Conservation (phyloP, 108 stramenopile species). For the Aurantiochytrium sp. region DNA sequence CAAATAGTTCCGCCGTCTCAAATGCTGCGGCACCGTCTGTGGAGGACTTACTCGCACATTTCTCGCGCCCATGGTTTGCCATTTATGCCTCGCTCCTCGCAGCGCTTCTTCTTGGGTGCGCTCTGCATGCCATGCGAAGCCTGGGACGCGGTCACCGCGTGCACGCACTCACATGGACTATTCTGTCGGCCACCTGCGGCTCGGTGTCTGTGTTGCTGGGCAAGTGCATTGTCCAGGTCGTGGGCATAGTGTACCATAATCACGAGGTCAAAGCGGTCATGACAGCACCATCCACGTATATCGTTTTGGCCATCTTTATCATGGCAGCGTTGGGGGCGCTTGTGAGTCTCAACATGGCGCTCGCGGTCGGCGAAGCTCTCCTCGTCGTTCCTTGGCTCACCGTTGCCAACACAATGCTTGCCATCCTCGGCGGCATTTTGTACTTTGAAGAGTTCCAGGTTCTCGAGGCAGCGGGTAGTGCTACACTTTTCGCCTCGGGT, state of each 20-base stretch:
- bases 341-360: slow-evolving; percentile 12
- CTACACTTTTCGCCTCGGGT: background rate
- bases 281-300: background rate
- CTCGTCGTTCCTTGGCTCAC: slow-evolving; percentile 1
- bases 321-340: background rate
- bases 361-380: slow-evolving; percentile 1
- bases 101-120: background rate
- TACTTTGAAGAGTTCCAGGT: slow-evolving; percentile 9
- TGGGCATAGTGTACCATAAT: background rate
- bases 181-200: background rate
- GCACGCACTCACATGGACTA: slow-evolving; percentile 8
- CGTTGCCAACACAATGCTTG: background rate
- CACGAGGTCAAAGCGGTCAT: background rate
- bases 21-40: background rate
- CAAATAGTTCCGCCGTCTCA: background rate
- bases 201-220: background rate
- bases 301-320: background rate
- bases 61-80: background rate
- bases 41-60: background rate
- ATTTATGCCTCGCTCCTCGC: background rate
- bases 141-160: background rate
- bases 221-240: background rate
- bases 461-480: background rate
- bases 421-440: slow-evolving; percentile 1
- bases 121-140: background rate